phyloP scores from a whole-genome alignment of 2,329 filamentous ascomycete species.

The Trichoderma polysporum region DNA sequence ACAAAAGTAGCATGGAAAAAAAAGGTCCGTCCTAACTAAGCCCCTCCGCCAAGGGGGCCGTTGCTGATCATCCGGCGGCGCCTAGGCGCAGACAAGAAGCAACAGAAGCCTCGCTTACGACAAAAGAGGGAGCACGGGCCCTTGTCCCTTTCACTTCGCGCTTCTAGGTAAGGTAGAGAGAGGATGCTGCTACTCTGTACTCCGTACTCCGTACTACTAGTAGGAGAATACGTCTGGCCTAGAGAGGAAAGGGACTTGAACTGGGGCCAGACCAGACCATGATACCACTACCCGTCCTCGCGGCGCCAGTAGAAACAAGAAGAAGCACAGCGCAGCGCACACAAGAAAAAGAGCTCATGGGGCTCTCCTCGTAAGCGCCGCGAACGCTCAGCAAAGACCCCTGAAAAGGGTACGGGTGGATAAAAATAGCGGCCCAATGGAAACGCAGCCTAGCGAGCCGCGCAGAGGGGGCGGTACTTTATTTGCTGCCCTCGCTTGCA shows the following conservation, averaged over 20 bases:
- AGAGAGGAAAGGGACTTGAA: too few species aligned
- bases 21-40: background rate
- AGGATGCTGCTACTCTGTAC: too few species aligned
- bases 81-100: background rate
- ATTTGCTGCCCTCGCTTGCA: conserved; percentile 12
- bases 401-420: background rate
- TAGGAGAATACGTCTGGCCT: too few species aligned
- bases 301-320: too few species aligned
- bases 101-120: background rate
- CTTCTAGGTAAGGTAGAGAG: too few species aligned
- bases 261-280: too few species aligned
- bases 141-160: too few species aligned
- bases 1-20: background rate
- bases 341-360: background rate
- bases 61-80: background rate
- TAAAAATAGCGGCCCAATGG: conserved; percentile 20
- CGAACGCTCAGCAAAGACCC: conserved; percentile 10
- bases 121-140: background rate
- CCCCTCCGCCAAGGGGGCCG: background rate
- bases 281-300: too few species aligned
- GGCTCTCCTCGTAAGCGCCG: conserved; percentile 12
- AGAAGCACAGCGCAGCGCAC: too few species aligned
- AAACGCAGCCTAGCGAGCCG: background rate
- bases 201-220: too few species aligned
- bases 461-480: conserved; percentile 2